phyloP scores from a whole-genome alignment of 768 basidiomycete genomes.

The Crassisporium funariophilum region DNA sequence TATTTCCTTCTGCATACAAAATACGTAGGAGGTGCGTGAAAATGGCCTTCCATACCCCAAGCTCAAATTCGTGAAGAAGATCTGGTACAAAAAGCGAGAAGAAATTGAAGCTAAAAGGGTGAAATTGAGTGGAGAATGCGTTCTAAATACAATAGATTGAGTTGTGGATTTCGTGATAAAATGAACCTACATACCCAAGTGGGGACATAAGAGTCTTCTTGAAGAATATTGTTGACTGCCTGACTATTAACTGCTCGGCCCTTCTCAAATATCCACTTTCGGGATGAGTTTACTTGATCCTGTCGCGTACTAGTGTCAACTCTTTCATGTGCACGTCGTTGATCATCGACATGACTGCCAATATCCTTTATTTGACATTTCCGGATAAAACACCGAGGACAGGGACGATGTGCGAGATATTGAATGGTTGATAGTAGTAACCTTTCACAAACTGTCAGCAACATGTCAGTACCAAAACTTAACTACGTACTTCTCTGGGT shows the following conservation, averaged over 20 bases:
- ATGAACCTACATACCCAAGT: background rate
- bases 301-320: slow-evolving; percentile 3
- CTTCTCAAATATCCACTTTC: slow-evolving; percentile 1
- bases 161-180: background rate
- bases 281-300: background rate
- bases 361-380: slow-evolving; percentile 25
- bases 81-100: slow-evolving; percentile 30
- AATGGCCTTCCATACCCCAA: slow-evolving; percentile 35
- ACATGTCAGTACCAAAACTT: slow-evolving; percentile 10
- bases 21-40: slow-evolving; percentile 34
- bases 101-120: slow-evolving; percentile 22
- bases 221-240: background rate
- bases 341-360: slow-evolving; percentile 23
- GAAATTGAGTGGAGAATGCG: slow-evolving; percentile 24
- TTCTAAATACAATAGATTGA: slow-evolving; percentile 20
- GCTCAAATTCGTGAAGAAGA: slow-evolving; percentile 39
- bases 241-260: background rate
- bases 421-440: background rate
- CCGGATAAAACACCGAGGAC: slow-evolving; percentile 29
- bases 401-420: slow-evolving; percentile 21
- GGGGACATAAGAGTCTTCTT: background rate
- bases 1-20: slow-evolving; percentile 19
- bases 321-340: slow-evolving; percentile 10
- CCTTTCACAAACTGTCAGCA: slow-evolving; percentile 7
- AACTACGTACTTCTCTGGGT: slow-evolving; percentile 36